A percentile compares a stretch with the other conserved stretches of the same genome.
phyloP scores from a whole-genome alignment of 1,139 yeast species.

The Blastobotrys malaysiensis region DNA sequence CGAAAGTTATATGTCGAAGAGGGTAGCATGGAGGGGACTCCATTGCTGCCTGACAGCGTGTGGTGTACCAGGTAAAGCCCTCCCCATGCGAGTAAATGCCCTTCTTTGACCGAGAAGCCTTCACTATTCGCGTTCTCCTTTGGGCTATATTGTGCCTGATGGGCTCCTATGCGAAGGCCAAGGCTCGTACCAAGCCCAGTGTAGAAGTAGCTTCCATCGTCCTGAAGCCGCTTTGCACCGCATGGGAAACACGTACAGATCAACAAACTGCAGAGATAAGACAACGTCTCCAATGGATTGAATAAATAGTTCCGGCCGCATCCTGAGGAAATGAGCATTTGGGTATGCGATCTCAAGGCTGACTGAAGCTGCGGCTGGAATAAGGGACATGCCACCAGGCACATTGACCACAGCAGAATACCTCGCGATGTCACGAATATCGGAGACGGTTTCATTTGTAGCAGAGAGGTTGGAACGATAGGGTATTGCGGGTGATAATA shows the following conservation, averaged over 20 bases:
- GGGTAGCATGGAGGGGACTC: background rate
- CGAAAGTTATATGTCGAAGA: background rate
- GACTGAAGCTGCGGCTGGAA: background rate
- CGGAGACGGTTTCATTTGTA: background rate
- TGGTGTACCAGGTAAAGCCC: slow-evolving; percentile 3
- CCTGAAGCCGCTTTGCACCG: slow-evolving; percentile 7
- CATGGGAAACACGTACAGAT: slow-evolving; percentile 4
- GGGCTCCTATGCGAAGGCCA: background rate
- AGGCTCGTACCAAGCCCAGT: slow-evolving; percentile 1
- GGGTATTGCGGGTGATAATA: slow-evolving; percentile 9
- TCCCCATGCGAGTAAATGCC: slow-evolving; percentile 2
- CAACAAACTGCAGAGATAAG: slow-evolving; percentile 1
- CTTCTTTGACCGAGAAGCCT: background rate
- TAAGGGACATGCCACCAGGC: slow-evolving; percentile 6
- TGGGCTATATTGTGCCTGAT: slow-evolving; percentile 1
- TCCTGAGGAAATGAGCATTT: slow-evolving; percentile 7
- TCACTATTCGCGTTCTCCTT: background rate
- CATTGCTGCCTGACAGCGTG: background rate
- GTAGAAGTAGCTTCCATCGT: slow-evolving; percentile 6
- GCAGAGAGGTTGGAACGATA: background rate
- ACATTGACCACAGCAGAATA: slow-evolving; percentile 10
- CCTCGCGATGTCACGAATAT: background rate
- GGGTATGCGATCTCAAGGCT: slow-evolving; percentile 4
- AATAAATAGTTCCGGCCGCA: slow-evolving; percentile 2
- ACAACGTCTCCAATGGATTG: background rate